phyloP scores from a whole-genome alignment of 768 basidiomycete genomes.

The Pleurotus salmoneostramineus region DNA sequence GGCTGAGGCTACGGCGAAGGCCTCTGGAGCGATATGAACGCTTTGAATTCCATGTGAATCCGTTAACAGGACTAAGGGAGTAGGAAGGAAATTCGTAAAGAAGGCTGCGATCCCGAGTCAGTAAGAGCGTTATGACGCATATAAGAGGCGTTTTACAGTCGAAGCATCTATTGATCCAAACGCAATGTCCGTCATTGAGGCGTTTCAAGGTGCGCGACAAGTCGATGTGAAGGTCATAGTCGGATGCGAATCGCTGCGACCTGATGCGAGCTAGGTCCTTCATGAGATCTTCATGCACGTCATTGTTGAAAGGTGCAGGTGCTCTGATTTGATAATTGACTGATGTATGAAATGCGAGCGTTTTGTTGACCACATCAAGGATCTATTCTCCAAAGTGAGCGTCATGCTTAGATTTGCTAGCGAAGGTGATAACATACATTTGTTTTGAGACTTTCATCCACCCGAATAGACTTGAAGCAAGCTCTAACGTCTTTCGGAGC shows the following conservation, averaged over 20 bases:
- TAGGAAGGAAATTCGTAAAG: conserved; percentile 24
- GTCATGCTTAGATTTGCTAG: background rate
- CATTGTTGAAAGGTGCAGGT: conserved; percentile 45
- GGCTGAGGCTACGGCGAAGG: conserved; percentile 44
- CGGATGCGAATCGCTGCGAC: conserved; percentile 37
- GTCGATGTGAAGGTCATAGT: conserved; percentile 55
- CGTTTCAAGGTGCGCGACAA: conserved; percentile 49
- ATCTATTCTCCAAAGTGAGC: conserved; percentile 28
- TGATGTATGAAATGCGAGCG: conserved; percentile 57
- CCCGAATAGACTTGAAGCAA: conserved; percentile 46
- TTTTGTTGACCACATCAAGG: conserved; percentile 54
- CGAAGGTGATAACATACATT: conserved; percentile 35
- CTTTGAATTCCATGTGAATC: conserved; percentile 37
- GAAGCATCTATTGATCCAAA: conserved; percentile 52
- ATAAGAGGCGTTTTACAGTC: conserved; percentile 30
- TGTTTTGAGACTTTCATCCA: conserved; percentile 40
- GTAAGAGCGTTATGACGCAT: background rate
- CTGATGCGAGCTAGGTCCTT: conserved; percentile 46
- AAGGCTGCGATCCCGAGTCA: conserved; percentile 20
- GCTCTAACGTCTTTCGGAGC: conserved; percentile 46
- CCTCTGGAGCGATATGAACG: conserved; percentile 51
- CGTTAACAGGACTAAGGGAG: conserved; percentile 44
- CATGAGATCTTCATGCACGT: conserved; percentile 55
- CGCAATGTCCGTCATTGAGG: conserved; percentile 56
- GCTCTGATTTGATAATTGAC: conserved; percentile 57